Base-by-base conservation (phyloP, 2,329 filamentous ascomycete species). In the Fusarium lyarnte region DNA sequence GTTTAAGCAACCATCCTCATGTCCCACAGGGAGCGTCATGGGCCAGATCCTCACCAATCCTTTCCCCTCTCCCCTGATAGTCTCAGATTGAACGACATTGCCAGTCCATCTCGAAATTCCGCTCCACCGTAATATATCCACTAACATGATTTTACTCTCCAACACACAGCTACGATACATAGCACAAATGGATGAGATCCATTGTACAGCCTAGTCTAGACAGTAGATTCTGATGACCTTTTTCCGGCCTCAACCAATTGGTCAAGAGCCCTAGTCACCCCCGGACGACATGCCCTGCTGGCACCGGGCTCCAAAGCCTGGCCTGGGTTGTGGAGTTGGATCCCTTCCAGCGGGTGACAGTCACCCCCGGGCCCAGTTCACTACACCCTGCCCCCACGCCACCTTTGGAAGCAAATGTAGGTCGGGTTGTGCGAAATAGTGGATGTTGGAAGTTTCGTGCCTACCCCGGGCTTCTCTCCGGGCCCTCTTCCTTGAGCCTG, bases 391-490 rank as follows among this genome's bases (percentile, higher is more conserved):
- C 70, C 72, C 72, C 72, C 72, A 73, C 72, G 69, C 73, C 72
- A 74, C 61, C 60, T 47, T 45, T 70, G 66, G 59, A 66, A 58
- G 64, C 69, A 72, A 57, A 55, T 53, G 49, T 53, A 53, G 27
- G 53, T 55, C 57, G 58, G 63, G 59, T 51, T 66, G 29, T 45
- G 64, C 33, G 54, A 71, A 54, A 63, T 55, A 69, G 70, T 70
- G 69, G 66, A 70, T 60, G 54, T 66, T 58, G 62, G 73, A 54
- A 63, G 57, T 42, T 68, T 65, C 36, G 58, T 66, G 55, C 61
- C 62, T 70, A 54, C 52, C 63, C 70, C 76, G 76, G 76, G 70
- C 55, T 78, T 78, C 76, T 78, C 72, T 74, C 76, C 76, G 76
- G 42, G 21, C 19, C 45, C 33, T 51, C 75, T 52, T 63, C 47